A percentile compares a stretch with the other conserved stretches of the same genome.
These are phyloP conservation scores for Acephala macrosclerotiorum DNA, from an alignment of 2,329 filamentous ascomycete species.

Conservation along the genomic window DNA sequence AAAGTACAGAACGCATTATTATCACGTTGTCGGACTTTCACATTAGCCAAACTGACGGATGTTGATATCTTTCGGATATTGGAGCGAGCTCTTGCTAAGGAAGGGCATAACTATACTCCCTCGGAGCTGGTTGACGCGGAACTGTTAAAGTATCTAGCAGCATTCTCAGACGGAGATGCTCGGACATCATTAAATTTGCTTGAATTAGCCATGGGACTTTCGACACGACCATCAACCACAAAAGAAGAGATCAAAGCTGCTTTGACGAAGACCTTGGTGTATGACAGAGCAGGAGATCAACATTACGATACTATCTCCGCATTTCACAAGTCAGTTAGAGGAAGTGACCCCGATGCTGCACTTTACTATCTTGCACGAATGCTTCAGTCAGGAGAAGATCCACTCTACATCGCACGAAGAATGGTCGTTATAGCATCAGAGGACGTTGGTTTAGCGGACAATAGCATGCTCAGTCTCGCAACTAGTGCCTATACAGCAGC, in stretches of 20 bases:
- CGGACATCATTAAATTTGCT: conserved; percentile 91
- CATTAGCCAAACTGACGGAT: conserved; percentile 75
- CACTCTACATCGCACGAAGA: conserved; percentile 87
- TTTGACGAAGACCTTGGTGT: conserved; percentile 91
- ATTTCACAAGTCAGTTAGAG: conserved; percentile 94
- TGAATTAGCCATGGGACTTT: conserved; percentile 84
- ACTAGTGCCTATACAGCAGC: conserved; percentile 86
- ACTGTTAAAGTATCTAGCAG: conserved; percentile 80
- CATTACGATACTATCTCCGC: conserved; percentile 98
- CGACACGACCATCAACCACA: conserved; percentile 69
- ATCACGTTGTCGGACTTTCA: conserved; percentile 91
- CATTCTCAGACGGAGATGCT: conserved; percentile 91
- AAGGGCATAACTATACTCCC: conserved; percentile 51
- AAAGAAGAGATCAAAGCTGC: conserved; percentile 80
- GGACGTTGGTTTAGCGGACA: conserved; percentile 91
- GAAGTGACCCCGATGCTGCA: conserved; percentile 84
- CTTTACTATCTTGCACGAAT: conserved; percentile 96
- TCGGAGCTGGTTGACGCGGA: conserved; percentile 75
- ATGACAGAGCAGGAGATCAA: conserved; percentile 93
- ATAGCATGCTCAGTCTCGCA: conserved; percentile 80
- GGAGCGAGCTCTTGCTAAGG: conserved; percentile 72
- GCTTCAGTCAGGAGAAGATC: conserved; percentile 94
- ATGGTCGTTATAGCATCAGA: conserved; percentile 96
- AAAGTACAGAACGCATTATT: conserved; percentile 88
- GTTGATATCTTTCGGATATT: conserved; percentile 79